Conservation (phyloP, 768 basidiomycete genomes). For the Russula earlei region DNA sequence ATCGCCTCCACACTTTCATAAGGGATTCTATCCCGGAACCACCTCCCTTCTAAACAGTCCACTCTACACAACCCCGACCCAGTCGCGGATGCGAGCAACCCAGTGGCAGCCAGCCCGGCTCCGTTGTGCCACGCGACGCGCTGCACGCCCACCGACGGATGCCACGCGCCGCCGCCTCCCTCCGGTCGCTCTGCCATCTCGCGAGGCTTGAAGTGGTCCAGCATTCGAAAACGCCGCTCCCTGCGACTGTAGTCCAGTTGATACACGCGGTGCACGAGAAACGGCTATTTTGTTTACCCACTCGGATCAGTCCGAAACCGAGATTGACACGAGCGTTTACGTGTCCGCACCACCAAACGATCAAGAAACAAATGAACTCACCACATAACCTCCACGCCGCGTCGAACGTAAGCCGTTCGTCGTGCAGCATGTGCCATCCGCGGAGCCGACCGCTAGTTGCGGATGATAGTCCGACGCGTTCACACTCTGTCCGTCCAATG, state of each 20-base stretch:
- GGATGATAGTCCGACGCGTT: conserved; percentile 79
- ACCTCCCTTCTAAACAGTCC: conserved; percentile 72
- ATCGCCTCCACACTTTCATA: conserved; percentile 56
- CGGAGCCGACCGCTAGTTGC: conserved; percentile 70
- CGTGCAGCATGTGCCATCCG: conserved; percentile 74
- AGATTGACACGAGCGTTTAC: not conserved
- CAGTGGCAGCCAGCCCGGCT: conserved; percentile 51
- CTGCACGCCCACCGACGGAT: conserved; percentile 66
- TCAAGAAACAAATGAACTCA: conserved; percentile 30
- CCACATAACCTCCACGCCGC: conserved; percentile 61
- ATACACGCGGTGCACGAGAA: conserved; percentile 70
- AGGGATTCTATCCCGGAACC: conserved; percentile 55
- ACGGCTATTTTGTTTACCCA: conserved; percentile 38
- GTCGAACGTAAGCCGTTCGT: conserved; percentile 63
- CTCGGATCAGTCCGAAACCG: not conserved
- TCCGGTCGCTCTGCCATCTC: conserved; percentile 42
- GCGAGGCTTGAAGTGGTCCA: conserved; percentile 77
- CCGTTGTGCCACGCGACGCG: conserved; percentile 75
- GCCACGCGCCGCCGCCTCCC: conserved; percentile 54
- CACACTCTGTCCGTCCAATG: conserved; percentile 41
- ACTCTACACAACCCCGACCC: conserved; percentile 81
- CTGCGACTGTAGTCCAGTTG: conserved; percentile 81
- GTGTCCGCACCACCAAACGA: not conserved
- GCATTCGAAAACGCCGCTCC: conserved; percentile 69
- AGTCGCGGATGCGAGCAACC: conserved; percentile 66